Evolutionary conservation across 1,284 basidiomycete genomes (phyloP).

Genomic region (Melampsora americana): DNA sequence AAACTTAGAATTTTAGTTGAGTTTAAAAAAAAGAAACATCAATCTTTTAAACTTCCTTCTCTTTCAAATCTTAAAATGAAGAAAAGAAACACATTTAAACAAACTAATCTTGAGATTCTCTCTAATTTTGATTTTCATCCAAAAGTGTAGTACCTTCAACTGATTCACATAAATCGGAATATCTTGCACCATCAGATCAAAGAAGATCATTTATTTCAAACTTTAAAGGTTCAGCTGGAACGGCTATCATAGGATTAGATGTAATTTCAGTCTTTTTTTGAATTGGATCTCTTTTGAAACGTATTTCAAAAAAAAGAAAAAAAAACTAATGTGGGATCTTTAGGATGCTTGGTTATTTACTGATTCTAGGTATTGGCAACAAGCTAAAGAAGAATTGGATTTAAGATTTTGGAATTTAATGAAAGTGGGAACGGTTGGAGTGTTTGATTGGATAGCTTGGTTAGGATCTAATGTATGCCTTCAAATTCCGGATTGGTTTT

Average conservation of each 20-base stretch:
- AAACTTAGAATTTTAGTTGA: too few relatives aligned
- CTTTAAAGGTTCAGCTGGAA: conserved; percentile 80
- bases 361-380: conserved; percentile 85
- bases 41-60: too few relatives aligned
- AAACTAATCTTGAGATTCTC: neutral
- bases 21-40: too few relatives aligned
- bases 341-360: conserved; percentile 64
- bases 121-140: conserved; percentile 15
- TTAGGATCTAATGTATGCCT: conserved; percentile 68
- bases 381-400: conserved; percentile 74
- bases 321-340: neutral
- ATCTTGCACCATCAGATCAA: conserved; percentile 74
- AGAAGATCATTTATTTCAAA: conserved; percentile 78
- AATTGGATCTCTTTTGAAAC: too few relatives aligned
- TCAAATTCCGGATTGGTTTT: conserved; percentile 42
- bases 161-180: conserved; percentile 86
- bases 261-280: conserved; percentile 57
- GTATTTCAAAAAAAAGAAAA: too few relatives aligned
- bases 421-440: conserved; percentile 61
- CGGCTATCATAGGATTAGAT: conserved; percentile 69
- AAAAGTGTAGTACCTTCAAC: conserved; percentile 75
- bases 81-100: too few relatives aligned
- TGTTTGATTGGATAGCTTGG: conserved; percentile 53
- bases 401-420: conserved; percentile 69
- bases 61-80: too few relatives aligned